Evolutionary conservation across 2,329 filamentous ascomycete species (phyloP).

Genomic region (Fusarium camptoceras): DNA sequence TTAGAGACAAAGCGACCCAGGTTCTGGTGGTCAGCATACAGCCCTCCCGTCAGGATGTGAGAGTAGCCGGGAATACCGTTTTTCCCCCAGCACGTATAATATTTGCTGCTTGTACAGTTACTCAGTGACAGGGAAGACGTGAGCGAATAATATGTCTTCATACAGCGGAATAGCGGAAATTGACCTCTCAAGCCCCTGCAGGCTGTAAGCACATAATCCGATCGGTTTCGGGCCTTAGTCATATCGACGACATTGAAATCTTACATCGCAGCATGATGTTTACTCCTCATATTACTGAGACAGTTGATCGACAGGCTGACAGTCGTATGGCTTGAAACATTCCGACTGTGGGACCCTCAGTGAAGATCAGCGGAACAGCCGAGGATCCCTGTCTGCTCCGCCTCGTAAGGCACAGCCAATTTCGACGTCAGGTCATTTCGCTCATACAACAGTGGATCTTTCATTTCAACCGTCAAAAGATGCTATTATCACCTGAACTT

Average conservation of each 20-base stretch:
- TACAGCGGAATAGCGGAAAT: too few relatives aligned
- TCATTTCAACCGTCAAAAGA: not conserved
- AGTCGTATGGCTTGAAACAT: not conserved
- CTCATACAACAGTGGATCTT: not conserved
- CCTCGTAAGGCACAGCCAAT: constrained; percentile 1
- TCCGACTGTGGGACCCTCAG: not conserved
- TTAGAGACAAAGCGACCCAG: too few relatives aligned
- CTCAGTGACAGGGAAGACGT: too few relatives aligned
- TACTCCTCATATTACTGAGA: not conserved
- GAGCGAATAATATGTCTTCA: too few relatives aligned
- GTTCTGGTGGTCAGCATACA: too few relatives aligned
- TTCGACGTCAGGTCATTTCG: constrained; percentile 3
- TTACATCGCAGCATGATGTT: not conserved
- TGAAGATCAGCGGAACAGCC: not conserved
- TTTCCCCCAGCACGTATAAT: too few relatives aligned
- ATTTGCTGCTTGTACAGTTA: too few relatives aligned
- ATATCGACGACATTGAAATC: not conserved
- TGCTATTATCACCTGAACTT: not conserved
- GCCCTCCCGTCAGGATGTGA: too few relatives aligned
- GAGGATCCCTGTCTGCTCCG: constrained; percentile 1
- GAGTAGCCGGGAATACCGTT: too few relatives aligned
- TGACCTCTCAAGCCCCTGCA: too few relatives aligned
- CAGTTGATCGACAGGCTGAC: not conserved
- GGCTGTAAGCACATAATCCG: not conserved
- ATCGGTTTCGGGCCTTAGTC: not conserved